These are phyloP conservation scores for Pseudozyma pruni DNA, from an alignment of 1,284 basidiomycete species.

Conservation along the genomic window DNA sequence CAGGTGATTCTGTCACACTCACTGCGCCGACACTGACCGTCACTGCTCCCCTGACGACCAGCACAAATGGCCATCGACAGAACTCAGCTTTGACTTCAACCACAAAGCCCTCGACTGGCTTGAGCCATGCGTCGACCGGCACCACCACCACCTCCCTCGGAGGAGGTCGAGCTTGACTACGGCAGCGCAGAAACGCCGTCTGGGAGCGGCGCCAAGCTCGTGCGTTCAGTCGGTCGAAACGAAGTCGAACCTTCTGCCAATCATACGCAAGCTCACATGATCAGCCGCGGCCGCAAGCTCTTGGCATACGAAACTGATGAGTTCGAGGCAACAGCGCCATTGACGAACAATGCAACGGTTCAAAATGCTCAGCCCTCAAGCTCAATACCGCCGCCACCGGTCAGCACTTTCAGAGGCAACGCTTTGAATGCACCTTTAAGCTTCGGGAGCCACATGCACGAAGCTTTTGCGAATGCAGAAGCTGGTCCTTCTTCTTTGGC, in stretches of 20 bases:
- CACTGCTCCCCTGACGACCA: not conserved
- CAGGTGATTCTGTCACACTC: not conserved
- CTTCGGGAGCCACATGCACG: not conserved
- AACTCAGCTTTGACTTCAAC: not conserved
- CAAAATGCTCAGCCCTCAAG: too few species aligned
- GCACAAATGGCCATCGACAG: slow-evolving; percentile 3
- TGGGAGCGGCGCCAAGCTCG: not conserved
- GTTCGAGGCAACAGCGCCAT: not conserved
- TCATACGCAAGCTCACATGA: not conserved
- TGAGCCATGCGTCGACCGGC: slow-evolving; percentile 31
- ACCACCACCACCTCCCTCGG: slow-evolving; percentile 15
- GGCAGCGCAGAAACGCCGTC: slow-evolving; percentile 22
- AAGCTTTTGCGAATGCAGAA: not conserved
- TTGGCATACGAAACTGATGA: slow-evolving; percentile 26
- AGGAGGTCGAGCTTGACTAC: slow-evolving; percentile 41
- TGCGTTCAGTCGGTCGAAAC: slow-evolving; percentile 3
- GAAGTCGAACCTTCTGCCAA: slow-evolving; percentile 5
- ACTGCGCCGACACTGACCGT: too few species aligned
- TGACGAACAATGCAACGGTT: not conserved
- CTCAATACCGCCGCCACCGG: too few species aligned
- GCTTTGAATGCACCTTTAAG: slow-evolving; percentile 5
- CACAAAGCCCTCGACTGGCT: slow-evolving; percentile 2
- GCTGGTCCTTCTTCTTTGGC: slow-evolving; percentile 12
- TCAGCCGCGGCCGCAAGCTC: slow-evolving; percentile 14
- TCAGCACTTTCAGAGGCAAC: too few species aligned